Evolutionary conservation across 352 stramenopile genomes (phyloP), one percentile per base, ranked within the genome.

Genomic region (Phytophthora sp.): DNA sequence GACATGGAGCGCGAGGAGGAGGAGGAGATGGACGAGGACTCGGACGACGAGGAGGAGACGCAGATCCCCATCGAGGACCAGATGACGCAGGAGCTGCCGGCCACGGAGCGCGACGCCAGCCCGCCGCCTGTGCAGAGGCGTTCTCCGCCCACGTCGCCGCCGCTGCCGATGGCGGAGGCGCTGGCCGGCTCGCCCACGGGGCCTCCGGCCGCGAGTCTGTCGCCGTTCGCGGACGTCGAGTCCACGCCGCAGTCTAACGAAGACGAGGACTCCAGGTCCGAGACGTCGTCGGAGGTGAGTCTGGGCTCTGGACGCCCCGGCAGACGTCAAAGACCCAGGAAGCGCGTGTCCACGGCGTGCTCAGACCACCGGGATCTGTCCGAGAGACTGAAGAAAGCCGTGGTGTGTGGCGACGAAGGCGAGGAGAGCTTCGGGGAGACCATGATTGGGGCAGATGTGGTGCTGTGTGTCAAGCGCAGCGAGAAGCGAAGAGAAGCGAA

Each of bases 221-320:
- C 81, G n/a, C 79, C 81, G 7, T 66, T 63, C 26, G 62, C 62
- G 21, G 67, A 76, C 15, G 43, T 76, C 3, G 82, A 92, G 46
- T 83, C 80, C 8, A 56, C 70, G 9, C 69, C 77, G 1, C 66
- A 79, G 20, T 90, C 79, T 13, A 82, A 78, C 24, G 85, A 94
- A 24, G 83, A 94, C 49, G 85, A 94, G 31, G 85, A 94, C 57
- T 89, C 88, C 17, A 74, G 85, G 5, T 94, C 84, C 0, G 84
- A 94, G 68, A 90, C 83, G 24, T 91, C 81, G 3, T 84, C 80
- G 21, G 82, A 92, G 50, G 65, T 84, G 13, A 84, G 59, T 57
- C 35, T 54, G n/a, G 54, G 52, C 24, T 72, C 77, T 17, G 66
- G 66, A 28, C 61, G 69, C 38, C 48, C 76, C 15, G 61, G 32